Evolutionary conservation across 768 basidiomycete genomes (phyloP), one percentile per base, ranked within the genome.

Genomic region (Mrakia blollopis): DNA sequence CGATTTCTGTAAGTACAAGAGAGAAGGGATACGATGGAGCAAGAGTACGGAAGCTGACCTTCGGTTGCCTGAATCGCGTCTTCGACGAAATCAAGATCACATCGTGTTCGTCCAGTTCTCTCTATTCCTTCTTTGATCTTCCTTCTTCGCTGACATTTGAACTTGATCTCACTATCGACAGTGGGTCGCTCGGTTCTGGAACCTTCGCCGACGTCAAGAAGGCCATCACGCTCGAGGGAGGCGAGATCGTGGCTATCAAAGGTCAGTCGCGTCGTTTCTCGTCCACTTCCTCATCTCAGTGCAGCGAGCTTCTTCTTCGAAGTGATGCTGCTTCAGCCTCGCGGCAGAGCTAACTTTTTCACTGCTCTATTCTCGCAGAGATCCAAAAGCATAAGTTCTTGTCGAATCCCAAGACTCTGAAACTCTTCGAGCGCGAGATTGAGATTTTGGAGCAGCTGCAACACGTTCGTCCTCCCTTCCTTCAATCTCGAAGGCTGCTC

Each of bases 401-500:
- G 32, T 79, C 77, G 47, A 77, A 85, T 73, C 61, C 76, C 0
- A 81, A 81, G 67, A 82, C 82, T 8, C 73, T 85, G 18, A 79
- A 81, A 37, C 84, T 85, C 41, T 89, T 92, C 78, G 86, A 87
- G 79, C 86, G 91, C 35, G 92, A 93, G 83, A 91, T 94, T 72
- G 86, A 87, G 37, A 93, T 97, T 79, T 88, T 94, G 83, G 88
- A 91, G 81, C 85, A 85, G 35, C 86, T 96, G 67, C 86, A 89
- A 75, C 94, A 98, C 80, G 85, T 85, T 70, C 72, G 84, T 80
- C 37, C 35, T 16, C 57, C 21, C n/a, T 52, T n/a, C 60, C 30
- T 63, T 6, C 41, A 14, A 16, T 39, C 4, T 69, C n/a, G n/a
- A n/a, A n/a, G n/a, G n/a, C n/a, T n/a, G n/a, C n/a, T n/a, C n/a